phyloP scores from a whole-genome alignment of 228 moss, liverwort and hornwort genomes.

The Sphagnum fallax region DNA sequence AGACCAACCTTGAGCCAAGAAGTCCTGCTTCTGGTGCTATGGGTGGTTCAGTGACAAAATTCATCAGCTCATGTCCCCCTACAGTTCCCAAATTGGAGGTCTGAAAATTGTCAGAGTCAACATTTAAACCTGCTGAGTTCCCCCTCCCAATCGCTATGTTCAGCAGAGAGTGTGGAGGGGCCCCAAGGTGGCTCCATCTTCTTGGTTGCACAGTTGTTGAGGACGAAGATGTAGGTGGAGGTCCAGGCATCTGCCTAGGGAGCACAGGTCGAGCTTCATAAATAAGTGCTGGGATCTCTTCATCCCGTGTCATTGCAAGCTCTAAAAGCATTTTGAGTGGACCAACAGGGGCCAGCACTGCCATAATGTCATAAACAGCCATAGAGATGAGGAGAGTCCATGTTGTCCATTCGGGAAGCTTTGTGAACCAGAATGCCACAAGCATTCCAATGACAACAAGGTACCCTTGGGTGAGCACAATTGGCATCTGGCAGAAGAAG shows the following conservation, averaged over 20 bases:
- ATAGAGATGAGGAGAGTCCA: slow-evolving; percentile 92
- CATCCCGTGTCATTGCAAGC: slow-evolving; percentile 82
- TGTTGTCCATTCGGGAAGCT: slow-evolving; percentile 98
- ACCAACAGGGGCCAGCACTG: slow-evolving; percentile 85
- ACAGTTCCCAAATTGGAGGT: no score
- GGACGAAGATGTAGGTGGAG: neutral
- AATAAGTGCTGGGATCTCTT: slow-evolving; percentile 93
- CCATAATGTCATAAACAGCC: slow-evolving; percentile 87
- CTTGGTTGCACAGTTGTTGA: slow-evolving; percentile 13
- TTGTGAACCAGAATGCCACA: slow-evolving; percentile 93
- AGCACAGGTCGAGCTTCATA: slow-evolving; percentile 78
- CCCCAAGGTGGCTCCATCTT: slow-evolving; percentile 44
- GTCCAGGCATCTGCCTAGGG: slow-evolving; percentile 6
- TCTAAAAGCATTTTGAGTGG: slow-evolving; percentile 95
- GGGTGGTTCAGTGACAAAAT: no score
- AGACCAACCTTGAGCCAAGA: slow-evolving; percentile 37
- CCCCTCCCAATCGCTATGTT: no score
- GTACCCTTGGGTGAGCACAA: slow-evolving; percentile 87
- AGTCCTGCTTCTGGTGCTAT: slow-evolving; percentile 34
- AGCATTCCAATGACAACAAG: slow-evolving; percentile 79
- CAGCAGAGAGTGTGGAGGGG: no score
- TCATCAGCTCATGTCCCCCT: no score
- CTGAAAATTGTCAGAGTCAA: no score
- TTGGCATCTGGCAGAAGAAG: slow-evolving; percentile 92
- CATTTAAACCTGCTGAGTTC: no score